Percentiles rank a stretch among this genome's conserved stretches.
Evolutionary conservation across 306 rosid genomes (phyloP).

Genomic region (Corylus americana): DNA sequence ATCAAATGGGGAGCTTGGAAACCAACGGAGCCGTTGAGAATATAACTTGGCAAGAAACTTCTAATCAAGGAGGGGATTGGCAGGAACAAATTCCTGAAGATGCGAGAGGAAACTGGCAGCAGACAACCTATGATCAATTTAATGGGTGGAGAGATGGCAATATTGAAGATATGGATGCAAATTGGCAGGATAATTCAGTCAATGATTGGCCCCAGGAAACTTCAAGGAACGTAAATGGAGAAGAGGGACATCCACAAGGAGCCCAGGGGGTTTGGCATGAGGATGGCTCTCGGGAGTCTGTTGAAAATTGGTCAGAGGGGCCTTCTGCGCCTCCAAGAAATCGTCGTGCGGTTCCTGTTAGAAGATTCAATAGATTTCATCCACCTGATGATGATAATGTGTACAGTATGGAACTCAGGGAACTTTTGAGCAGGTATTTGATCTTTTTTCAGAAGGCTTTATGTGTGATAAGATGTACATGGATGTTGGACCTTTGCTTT

Average conservation of each 20-base stretch:
- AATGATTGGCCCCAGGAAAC: constrained; percentile 69
- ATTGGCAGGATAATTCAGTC: constrained; percentile 53
- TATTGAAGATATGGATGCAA: constrained; percentile 38
- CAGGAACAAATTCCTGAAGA: constrained; percentile 65
- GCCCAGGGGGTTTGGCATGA: constrained; percentile 69
- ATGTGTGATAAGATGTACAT: constrained; percentile 9
- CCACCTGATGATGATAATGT: constrained; percentile 98
- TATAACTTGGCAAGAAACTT: constrained; percentile 68
- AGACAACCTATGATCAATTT: constrained; percentile 53
- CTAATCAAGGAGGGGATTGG: constrained; percentile 59
- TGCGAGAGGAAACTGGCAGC: constrained; percentile 72
- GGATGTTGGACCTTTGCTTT: constrained; percentile 20
- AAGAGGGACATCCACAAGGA: constrained; percentile 58
- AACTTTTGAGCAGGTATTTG: constrained; percentile 91
- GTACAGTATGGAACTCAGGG: constrained; percentile 99
- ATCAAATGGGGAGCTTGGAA: constrained; percentile 54
- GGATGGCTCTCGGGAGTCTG: constrained; percentile 65
- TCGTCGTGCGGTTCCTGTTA: constrained; percentile 67
- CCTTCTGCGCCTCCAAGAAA: constrained; percentile 73
- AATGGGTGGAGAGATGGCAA: constrained; percentile 64
- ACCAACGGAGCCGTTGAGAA: constrained; percentile 48
- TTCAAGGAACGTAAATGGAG: constrained; percentile 56
- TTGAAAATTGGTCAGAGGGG: constrained; percentile 80
- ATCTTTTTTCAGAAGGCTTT: constrained; percentile 26
- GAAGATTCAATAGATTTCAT: constrained; percentile 88